Conservation (phyloP, 805 yeast species). For the Saccharomycopsis sp. region DNA sequence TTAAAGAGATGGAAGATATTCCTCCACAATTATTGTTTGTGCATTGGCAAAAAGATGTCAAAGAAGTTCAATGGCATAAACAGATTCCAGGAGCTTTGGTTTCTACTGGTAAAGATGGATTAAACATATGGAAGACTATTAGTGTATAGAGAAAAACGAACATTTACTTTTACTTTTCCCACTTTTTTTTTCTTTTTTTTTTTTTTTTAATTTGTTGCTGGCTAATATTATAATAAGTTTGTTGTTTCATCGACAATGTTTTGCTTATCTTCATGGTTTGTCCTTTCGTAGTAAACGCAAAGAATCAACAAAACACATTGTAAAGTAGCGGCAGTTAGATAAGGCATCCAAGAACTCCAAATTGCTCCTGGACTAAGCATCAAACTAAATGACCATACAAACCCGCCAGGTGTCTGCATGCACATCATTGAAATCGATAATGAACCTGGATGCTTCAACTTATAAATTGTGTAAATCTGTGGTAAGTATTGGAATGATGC, state of each 20-base stretch:
- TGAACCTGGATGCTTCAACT: conserved; percentile 70
- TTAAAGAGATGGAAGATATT: conserved; percentile 74
- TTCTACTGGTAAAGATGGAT: conserved; percentile 92
- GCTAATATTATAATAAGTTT: not conserved
- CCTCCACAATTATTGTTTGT: conserved; percentile 95
- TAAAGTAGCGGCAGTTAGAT: conserved; percentile 59
- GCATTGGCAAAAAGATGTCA: conserved; percentile 97
- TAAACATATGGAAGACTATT: conserved; percentile 93
- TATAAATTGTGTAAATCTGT: conserved; percentile 64
- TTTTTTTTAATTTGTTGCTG: too few species aligned
- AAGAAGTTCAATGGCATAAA: conserved; percentile 96
- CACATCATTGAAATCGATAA: conserved; percentile 75
- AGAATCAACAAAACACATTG: conserved; percentile 56
- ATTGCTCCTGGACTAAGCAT: conserved; percentile 66
- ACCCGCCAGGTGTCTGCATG: conserved; percentile 88
- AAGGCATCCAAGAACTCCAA: conserved; percentile 87
- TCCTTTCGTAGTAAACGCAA: conserved; percentile 45
- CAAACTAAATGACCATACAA: conserved; percentile 66
- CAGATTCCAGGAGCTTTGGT: conserved; percentile 95
- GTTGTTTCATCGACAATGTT: not conserved
- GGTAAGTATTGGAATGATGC: conserved; percentile 74
- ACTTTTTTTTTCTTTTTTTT: not conserved
- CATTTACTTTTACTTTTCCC: too few species aligned
- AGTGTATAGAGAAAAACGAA: conserved; percentile 59
- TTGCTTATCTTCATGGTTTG: not conserved